Evolutionary conservation across 305 asterid species (phyloP).

Genomic region (Solanum hybrid): DNA sequence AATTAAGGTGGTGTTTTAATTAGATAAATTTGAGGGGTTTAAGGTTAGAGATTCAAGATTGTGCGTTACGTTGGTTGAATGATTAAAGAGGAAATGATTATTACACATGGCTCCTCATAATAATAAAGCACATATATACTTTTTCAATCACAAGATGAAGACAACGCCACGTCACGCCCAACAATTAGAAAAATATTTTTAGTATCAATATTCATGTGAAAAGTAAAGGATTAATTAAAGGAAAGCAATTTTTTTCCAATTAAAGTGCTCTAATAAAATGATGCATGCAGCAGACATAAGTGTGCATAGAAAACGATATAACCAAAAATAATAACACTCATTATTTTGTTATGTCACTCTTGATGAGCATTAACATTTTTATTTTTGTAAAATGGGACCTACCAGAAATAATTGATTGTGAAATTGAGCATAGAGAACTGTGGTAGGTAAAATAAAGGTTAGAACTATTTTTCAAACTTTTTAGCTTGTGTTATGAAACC

Average conservation of each 20-base stretch:
- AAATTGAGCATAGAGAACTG: background rate
- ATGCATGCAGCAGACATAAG: background rate
- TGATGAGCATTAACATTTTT: background rate
- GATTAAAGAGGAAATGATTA: background rate
- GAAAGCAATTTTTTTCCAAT: background rate
- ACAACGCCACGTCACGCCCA: background rate
- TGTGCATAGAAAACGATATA: background rate
- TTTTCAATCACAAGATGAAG: background rate
- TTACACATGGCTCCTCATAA: background rate
- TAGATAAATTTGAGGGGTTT: constrained; percentile 4
- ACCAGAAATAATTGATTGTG: background rate
- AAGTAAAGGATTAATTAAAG: background rate
- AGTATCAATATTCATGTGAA: background rate
- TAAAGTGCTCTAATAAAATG: background rate
- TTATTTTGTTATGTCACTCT: background rate
- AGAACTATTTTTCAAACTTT: too few species aligned
- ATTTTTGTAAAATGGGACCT: background rate
- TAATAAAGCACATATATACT: background rate
- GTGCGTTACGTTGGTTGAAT: background rate
- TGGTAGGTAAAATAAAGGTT: background rate
- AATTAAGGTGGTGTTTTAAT: background rate
- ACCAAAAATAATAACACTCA: background rate
- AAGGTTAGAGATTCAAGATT: background rate
- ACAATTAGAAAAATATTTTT: background rate
- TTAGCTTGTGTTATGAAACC: too few species aligned